A percentile compares a stretch with the other conserved stretches of the same genome.
These are phyloP conservation scores for Irpex rosettiformis DNA, from an alignment of 1,284 basidiomycete species.

Conservation along the genomic window DNA sequence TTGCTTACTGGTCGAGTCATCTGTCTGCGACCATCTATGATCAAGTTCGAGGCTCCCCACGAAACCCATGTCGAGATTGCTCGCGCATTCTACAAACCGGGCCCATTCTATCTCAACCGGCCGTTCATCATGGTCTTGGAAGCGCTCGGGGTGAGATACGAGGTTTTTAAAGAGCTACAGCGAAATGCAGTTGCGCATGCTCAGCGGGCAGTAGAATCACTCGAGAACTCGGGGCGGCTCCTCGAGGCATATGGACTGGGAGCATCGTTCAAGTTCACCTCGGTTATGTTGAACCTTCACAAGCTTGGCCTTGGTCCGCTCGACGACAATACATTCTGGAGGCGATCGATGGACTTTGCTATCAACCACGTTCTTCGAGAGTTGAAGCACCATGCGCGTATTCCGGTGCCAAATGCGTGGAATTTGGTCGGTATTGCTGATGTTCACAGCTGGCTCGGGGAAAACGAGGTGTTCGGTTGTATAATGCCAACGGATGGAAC, in stretches of 20 bases:
- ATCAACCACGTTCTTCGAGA: slow-evolving; percentile 61
- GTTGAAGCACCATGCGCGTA: slow-evolving; percentile 65
- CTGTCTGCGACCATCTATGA: slow-evolving; percentile 67
- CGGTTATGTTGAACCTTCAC: slow-evolving; percentile 35
- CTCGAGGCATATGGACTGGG: slow-evolving; percentile 44
- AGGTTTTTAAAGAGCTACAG: slow-evolving; percentile 55
- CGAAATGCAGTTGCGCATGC: slow-evolving; percentile 47
- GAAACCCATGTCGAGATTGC: slow-evolving; percentile 59
- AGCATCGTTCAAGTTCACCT: slow-evolving; percentile 35
- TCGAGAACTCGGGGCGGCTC: slow-evolving; percentile 43
- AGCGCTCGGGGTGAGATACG: slow-evolving; percentile 45
- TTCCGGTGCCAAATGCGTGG: slow-evolving; percentile 58
- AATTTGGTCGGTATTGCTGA: slow-evolving; percentile 71
- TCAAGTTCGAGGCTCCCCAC: slow-evolving; percentile 61
- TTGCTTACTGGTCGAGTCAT: slow-evolving; percentile 52
- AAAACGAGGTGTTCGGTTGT: slow-evolving; percentile 57
- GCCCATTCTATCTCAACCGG: slow-evolving; percentile 58
- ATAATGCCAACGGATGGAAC: slow-evolving; percentile 37
- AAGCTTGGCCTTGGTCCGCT: slow-evolving; percentile 31
- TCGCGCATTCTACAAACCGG: slow-evolving; percentile 56
- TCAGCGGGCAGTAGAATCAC: slow-evolving; percentile 36
- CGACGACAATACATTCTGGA: slow-evolving; percentile 45
- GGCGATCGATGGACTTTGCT: slow-evolving; percentile 47
- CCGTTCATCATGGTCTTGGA: slow-evolving; percentile 71
- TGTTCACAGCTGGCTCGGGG: slow-evolving; percentile 45